Conservation (phyloP, 2,329 filamentous ascomycete genomes). For the Pseudopithomyces maydicus region DNA sequence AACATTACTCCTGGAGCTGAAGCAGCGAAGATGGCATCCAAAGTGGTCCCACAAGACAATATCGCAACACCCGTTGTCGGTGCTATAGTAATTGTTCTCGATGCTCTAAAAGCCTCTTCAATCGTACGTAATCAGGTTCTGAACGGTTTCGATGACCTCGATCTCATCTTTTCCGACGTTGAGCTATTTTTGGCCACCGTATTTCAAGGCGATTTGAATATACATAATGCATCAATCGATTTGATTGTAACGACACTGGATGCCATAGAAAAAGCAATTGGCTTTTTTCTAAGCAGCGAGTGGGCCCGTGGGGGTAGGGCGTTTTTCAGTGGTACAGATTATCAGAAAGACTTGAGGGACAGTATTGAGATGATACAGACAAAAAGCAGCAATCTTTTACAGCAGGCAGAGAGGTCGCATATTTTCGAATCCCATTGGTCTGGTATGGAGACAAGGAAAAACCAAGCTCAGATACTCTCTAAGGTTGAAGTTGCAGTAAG, state of each 20-base stretch:
- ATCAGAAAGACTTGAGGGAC: not conserved
- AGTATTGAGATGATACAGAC: slow-evolving; percentile 7
- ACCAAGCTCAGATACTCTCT: not conserved
- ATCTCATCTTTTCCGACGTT: slow-evolving; percentile 5
- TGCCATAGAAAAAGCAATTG: slow-evolving; percentile 7
- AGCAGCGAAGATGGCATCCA: slow-evolving; percentile 4
- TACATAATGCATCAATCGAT: slow-evolving; percentile 2
- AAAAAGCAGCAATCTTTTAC: not conserved
- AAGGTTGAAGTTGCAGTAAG: not conserved
- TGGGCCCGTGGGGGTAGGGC: not conserved
- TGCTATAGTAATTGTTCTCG: slow-evolving; percentile 2
- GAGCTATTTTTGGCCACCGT: slow-evolving; percentile 7
- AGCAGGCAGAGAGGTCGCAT: slow-evolving; percentile 7
- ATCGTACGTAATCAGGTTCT: slow-evolving; percentile 2
- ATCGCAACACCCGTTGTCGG: slow-evolving; percentile 7
- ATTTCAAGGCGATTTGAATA: slow-evolving; percentile 4
- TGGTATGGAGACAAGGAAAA: not conserved
- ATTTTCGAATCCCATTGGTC: slow-evolving; percentile 5
- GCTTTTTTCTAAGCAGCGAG: slow-evolving; percentile 6
- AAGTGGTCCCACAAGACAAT: slow-evolving; percentile 1
- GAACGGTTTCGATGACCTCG: slow-evolving; percentile 4
- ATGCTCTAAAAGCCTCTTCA: slow-evolving; percentile 4
- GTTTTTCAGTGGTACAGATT: slow-evolving; percentile 4
- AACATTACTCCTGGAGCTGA: slow-evolving; percentile 6
- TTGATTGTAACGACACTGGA: not conserved